Evolutionary conservation across 1,139 yeast species (phyloP), one percentile per base, ranked within the genome.

Genomic region (Candida smagusa): DNA sequence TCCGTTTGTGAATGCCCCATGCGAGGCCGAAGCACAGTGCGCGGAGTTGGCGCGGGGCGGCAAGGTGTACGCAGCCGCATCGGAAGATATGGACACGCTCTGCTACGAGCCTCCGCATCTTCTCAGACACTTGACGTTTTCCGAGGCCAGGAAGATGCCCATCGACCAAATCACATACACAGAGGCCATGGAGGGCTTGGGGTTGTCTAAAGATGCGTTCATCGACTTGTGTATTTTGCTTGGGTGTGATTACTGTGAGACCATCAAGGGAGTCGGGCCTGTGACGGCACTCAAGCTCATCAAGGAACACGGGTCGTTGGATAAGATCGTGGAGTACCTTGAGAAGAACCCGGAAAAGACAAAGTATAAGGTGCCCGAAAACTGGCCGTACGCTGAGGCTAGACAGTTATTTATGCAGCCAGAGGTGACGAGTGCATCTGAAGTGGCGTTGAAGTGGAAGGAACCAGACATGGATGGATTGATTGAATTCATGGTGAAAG

Each of bases 21-120:
- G 96, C 59, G 99, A 92, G 61, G 99, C 99, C 0, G 99, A 92
- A 58, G 96, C 98, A 0, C 97, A 92, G 54, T 92, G 98, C 68
- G 98, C 98, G 0, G 95, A 81, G 47, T 65, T 92, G 40, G 97
- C 97, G 2, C 77, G 80, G 43, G 79, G 80, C 11, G 97, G 95
- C 4, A 84, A 83, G 54, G 97, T 92, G 0, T 92, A 81, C 58
- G 98, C 96, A 9, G 96, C 98, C 2, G 99, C 97, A 1, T 86
- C 96, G 3, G 99, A 92, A 59, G 99, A 92, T 77, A 92, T 92
- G 98, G 99, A 92, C 63, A 94, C 98, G 0, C 62, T 92, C 40
- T 92, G 97, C 54, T 92, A 92, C 58, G 81, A 80, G 39, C 87
- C 97, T 2, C 95, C 96, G 2, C 79, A 68, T 43, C 65, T 92